Conservation (phyloP, 768 basidiomycete genomes). For the Mycena galopus region DNA sequence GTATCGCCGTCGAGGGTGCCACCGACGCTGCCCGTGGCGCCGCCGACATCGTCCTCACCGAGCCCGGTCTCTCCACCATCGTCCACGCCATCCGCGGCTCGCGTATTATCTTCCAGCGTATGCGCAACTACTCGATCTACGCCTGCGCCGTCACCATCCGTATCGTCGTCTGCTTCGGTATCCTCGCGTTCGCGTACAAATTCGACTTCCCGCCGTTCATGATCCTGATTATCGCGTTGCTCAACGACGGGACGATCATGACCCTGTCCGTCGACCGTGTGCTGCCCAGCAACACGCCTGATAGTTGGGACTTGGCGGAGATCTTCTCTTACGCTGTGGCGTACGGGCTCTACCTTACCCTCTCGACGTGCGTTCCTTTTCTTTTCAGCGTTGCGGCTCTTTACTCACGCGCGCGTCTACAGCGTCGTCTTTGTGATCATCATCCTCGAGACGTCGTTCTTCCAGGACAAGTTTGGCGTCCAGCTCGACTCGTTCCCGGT, state of each 20-base stretch:
- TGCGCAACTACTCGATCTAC: constrained; percentile 99
- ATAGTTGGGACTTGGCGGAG: constrained; percentile 96
- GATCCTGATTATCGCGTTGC: constrained; percentile 96
- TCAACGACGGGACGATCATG: constrained; percentile 99
- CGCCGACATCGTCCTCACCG: constrained; percentile 97
- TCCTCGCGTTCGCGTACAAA: constrained; percentile 95
- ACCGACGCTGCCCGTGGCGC: constrained; percentile 99
- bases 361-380: constrained; percentile 79
- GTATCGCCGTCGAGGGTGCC: constrained; percentile 99
- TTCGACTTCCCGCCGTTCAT: constrained; percentile 99
- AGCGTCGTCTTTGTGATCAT: constrained; percentile 85
- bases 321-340: constrained; percentile 97
- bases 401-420: constrained; percentile 1
- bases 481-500: constrained; percentile 56
- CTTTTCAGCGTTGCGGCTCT: constrained; percentile 5
- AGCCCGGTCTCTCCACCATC: constrained; percentile 98
- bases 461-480: constrained; percentile 89
- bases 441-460: constrained; percentile 90
- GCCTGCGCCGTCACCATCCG: constrained; percentile 97
- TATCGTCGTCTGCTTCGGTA: constrained; percentile 97
- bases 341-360: constrained; percentile 93
- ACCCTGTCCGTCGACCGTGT: constrained; percentile 97
- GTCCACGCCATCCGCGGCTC: constrained; percentile 99
- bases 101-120: constrained; percentile 99
- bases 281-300: constrained; percentile 91